Percentiles rank a stretch among this genome's conserved stretches.
These are phyloP conservation scores for Paradendryphiella salina DNA, from an alignment of 2,329 filamentous ascomycete genomes.

Conservation along the genomic window DNA sequence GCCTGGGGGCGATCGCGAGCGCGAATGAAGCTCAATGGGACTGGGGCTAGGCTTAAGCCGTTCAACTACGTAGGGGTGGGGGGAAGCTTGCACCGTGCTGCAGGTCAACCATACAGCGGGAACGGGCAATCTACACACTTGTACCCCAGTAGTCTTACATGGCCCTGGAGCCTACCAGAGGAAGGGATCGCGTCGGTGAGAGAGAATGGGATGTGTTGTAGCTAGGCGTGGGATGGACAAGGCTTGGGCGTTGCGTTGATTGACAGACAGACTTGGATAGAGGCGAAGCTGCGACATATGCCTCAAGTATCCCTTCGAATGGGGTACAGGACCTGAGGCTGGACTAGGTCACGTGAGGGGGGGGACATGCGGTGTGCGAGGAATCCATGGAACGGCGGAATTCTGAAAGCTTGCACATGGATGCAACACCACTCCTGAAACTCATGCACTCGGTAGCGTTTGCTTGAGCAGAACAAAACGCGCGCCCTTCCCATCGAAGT, in stretches of 20 bases:
- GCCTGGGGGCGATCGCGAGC: slow-evolving; percentile 20
- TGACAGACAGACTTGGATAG: background rate
- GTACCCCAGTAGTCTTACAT: slow-evolving; percentile 9
- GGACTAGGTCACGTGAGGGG: slow-evolving; percentile 3
- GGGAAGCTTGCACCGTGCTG: slow-evolving; percentile 19
- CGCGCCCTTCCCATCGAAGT: background rate
- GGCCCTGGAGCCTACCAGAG: slow-evolving; percentile 1
- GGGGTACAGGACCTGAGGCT: slow-evolving; percentile 8
- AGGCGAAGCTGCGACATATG: slow-evolving; percentile 9
- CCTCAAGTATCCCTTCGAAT: slow-evolving; percentile 5
- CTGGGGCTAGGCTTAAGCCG: slow-evolving; percentile 16
- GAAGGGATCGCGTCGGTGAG: background rate
- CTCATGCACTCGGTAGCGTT: background rate
- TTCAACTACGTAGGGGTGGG: slow-evolving; percentile 21
- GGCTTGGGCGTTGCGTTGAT: background rate
- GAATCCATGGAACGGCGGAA: background rate
- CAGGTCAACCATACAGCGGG: slow-evolving; percentile 10
- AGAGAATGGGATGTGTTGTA: background rate
- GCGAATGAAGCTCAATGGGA: slow-evolving; percentile 28
- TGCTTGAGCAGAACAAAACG: slow-evolving; percentile 4
- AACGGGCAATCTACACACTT: slow-evolving; percentile 10
- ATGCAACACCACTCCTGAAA: background rate
- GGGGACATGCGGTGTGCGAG: background rate
- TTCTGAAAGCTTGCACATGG: no score
- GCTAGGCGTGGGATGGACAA: slow-evolving; percentile 3